These are phyloP conservation scores for Cladobotryum mycophilum DNA, from an alignment of 2,329 filamentous ascomycete genomes.

Conservation along the genomic window DNA sequence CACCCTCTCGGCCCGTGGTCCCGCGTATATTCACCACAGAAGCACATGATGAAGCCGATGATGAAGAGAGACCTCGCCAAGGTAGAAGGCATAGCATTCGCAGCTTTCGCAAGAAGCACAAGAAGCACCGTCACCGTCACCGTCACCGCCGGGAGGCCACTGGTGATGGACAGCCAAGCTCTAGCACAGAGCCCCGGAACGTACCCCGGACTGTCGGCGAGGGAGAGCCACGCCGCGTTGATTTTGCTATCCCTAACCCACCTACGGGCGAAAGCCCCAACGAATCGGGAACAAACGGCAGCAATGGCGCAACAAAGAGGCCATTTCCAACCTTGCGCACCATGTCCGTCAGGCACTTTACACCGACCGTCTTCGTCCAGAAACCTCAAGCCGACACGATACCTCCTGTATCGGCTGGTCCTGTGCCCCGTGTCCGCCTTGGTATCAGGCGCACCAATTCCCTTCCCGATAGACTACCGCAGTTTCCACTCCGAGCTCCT, in stretches of 20 bases:
- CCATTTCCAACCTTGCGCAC: slow-evolving; percentile 51
- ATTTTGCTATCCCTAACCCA: slow-evolving; percentile 42
- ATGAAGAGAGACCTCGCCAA: slow-evolving; percentile 32
- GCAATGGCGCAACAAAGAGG: slow-evolving; percentile 24
- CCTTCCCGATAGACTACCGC: slow-evolving; percentile 60
- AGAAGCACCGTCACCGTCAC: slow-evolving; percentile 39
- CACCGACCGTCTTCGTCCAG: slow-evolving; percentile 63
- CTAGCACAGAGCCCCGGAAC: slow-evolving; percentile 23
- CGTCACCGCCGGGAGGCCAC: slow-evolving; percentile 23
- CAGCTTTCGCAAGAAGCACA: slow-evolving; percentile 37
- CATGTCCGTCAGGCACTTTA: slow-evolving; percentile 61
- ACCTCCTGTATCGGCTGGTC: slow-evolving; percentile 31
- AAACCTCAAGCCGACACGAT: slow-evolving; percentile 25
- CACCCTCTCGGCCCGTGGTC: slow-evolving; percentile 30
- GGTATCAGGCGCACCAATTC: slow-evolving; percentile 70
- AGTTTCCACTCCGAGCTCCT: slow-evolving; percentile 37
- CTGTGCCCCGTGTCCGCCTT: slow-evolving; percentile 52
- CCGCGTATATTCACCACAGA: slow-evolving; percentile 32
- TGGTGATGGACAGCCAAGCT: slow-evolving; percentile 25
- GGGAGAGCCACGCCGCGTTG: slow-evolving; percentile 49
- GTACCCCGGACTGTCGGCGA: slow-evolving; percentile 15
- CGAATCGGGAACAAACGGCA: slow-evolving; percentile 16
- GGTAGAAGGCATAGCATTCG: slow-evolving; percentile 30
- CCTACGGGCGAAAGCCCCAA: slow-evolving; percentile 22
- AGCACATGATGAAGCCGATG: slow-evolving; percentile 40